A percentile compares a stretch with the other conserved stretches of the same genome.
Conservation (phyloP, 139 green algal species). For the Chara braunii region DNA sequence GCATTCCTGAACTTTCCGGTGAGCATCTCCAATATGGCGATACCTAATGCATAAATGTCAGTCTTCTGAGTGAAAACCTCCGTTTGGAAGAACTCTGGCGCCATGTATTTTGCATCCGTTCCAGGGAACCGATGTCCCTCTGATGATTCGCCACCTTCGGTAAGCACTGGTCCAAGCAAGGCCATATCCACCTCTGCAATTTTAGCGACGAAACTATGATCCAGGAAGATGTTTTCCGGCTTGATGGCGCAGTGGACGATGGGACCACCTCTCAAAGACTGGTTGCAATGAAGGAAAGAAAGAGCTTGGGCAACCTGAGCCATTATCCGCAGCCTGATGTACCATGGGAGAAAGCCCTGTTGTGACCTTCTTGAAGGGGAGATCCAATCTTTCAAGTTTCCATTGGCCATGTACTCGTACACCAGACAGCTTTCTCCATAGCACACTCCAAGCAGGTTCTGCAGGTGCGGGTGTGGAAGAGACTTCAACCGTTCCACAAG, state of each 20-base stretch:
- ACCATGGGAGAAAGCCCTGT: slow-evolving; percentile 21
- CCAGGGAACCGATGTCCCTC: too few relatives aligned
- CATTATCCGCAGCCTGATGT: slow-evolving; percentile 46
- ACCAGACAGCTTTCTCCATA: slow-evolving; percentile 47
- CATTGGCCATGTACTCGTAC: slow-evolving; percentile 48
- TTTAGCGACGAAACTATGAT: slow-evolving; percentile 61
- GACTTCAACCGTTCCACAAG: slow-evolving; percentile 41
- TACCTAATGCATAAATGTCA: slow-evolving; percentile 52
- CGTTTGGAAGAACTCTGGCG: slow-evolving; percentile 55
- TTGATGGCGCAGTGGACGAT: slow-evolving; percentile 85
- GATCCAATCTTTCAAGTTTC: slow-evolving; percentile 45
- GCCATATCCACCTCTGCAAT: slow-evolving; percentile 90
- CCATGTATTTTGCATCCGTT: too few relatives aligned
- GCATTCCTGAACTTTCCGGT: slow-evolving; percentile 19
- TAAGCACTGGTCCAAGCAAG: too few relatives aligned
- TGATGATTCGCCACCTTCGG: too few relatives aligned
- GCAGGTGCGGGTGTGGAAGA: slow-evolving; percentile 54
- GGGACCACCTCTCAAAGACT: too few relatives aligned
- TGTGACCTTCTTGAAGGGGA: neutral
- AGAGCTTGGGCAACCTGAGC: slow-evolving; percentile 34
- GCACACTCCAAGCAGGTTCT: slow-evolving; percentile 52
- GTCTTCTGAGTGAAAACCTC: slow-evolving; percentile 42
- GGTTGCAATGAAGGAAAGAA: slow-evolving; percentile 1
- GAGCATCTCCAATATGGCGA: slow-evolving; percentile 29
- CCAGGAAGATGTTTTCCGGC: slow-evolving; percentile 89